Percentiles rank a stretch among this genome's conserved stretches.
phyloP scores from a whole-genome alignment of 202 grass and related monocot genomes.

The Dendrocalamus latiflorus region DNA sequence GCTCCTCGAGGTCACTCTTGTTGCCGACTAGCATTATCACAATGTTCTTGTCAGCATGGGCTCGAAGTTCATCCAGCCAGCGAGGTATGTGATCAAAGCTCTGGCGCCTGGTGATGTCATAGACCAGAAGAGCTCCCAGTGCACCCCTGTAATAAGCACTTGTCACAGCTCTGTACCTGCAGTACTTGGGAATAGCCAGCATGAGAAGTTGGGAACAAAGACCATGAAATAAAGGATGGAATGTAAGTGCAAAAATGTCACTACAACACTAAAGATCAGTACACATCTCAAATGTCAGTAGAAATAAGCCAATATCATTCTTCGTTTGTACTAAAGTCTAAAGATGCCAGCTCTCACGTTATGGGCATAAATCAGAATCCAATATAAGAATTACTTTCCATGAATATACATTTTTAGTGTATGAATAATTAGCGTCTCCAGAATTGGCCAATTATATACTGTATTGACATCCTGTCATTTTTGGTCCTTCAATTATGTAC shows the following conservation, averaged over 20 bases:
- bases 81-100: conserved; percentile 77
- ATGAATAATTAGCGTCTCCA: too few relatives aligned
- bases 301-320: too few relatives aligned
- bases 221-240: not conserved
- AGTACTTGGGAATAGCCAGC: not conserved
- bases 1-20: conserved; percentile 62
- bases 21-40: conserved; percentile 74
- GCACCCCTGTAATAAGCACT: conserved; percentile 74
- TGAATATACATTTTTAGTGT: not conserved
- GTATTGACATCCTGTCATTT: too few relatives aligned
- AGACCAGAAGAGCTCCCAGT: conserved; percentile 33
- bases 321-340: too few relatives aligned
- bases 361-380: not conserved
- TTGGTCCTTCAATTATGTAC: too few relatives aligned
- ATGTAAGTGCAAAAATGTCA: not conserved
- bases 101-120: conserved; percentile 43
- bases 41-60: conserved; percentile 68
- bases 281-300: too few relatives aligned
- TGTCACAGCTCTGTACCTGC: conserved; percentile 71
- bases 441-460: too few relatives aligned
- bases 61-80: conserved; percentile 66
- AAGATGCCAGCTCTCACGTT: not conserved
- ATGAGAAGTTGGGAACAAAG: not conserved
- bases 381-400: not conserved
- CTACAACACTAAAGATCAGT: not conserved